These are phyloP conservation scores for Trapa incisa DNA, from an alignment of 345 rosid genomes.

Conservation along the genomic window DNA sequence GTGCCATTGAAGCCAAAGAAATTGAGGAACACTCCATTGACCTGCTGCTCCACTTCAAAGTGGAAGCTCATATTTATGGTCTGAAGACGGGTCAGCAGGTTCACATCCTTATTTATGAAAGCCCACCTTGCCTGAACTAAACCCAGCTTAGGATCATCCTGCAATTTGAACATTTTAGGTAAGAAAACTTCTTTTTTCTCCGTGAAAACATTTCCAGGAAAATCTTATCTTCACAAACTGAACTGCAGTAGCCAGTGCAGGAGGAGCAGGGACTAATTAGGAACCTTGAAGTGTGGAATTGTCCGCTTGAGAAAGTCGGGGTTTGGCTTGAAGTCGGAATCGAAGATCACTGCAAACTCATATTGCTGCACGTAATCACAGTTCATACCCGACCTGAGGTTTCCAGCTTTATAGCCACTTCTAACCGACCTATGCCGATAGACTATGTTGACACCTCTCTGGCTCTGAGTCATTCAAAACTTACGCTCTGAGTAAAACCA, in stretches of 20 bases:
- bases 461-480: slow-evolving; percentile 19
- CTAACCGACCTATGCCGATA: slow-evolving; percentile 17
- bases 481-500: slow-evolving; percentile 6
- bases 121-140: slow-evolving; percentile 16
- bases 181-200: neutral
- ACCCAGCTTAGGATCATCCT: slow-evolving; percentile 17
- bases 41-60: slow-evolving; percentile 21
- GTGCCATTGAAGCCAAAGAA: slow-evolving; percentile 20
- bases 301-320: slow-evolving; percentile 20
- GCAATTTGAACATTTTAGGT: neutral
- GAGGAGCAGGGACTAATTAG: neutral
- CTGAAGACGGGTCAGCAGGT: slow-evolving; percentile 14
- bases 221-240: neutral
- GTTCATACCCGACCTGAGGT: slow-evolving; percentile 17
- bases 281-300: slow-evolving; percentile 19
- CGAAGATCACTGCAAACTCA: slow-evolving; percentile 16
- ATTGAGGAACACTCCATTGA: slow-evolving; percentile 12
- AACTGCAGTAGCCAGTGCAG: neutral
- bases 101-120: slow-evolving; percentile 13
- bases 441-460: slow-evolving; percentile 14
- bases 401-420: slow-evolving; percentile 24
- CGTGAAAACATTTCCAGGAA: too few species aligned
- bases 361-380: slow-evolving; percentile 10
- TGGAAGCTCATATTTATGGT: slow-evolving; percentile 16
- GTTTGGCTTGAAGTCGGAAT: slow-evolving; percentile 17